Evolutionary conservation across 495 filamentous ascomycete species (phyloP), one percentile per base, ranked within the genome.

Genomic region (Aspergillus diversus): DNA sequence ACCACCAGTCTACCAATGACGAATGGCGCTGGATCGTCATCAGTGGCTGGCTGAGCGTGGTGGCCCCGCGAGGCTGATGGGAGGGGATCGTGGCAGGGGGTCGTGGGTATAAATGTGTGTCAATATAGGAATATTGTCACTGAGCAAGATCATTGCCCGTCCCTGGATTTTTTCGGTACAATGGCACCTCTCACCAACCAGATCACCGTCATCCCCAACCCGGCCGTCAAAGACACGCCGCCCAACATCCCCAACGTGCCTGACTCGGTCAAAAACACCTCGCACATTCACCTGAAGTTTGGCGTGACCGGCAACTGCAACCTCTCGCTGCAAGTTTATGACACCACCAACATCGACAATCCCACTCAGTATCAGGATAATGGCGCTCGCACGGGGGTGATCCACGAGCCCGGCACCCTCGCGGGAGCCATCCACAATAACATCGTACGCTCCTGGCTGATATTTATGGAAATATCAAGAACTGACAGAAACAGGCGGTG

Each of bases 141-240:
- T n/a, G 39, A 43, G 39, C 8, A 9, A 43, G 39, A 43, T 43
- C 15, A 43, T 43, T 43, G 39, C 39, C 39, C 39, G 15, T 43
- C 39, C 9, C 9, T 43, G 8, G 39, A 43, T 43, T 43, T 43
- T 3, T 3, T 43, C 3, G 1, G 8, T 43, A 43, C 8, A 43
- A 43, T 43, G 39, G 39, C 39, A 43, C 39, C 39, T 43, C 39
- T 43, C 15, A 43, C 39, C 39, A 43, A 43, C 39, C 39, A 43
- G 39, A 43, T 43, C 39, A 3, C 39, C 39, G 39, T 43, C 3
- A 43, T 43, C 39, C 39, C 39, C 9, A 43, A 43, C 15, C 39
- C 39, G 39, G 39, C 39, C 1, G 39, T 43, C 15, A 43, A 43
- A 43, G 39, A 43, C 39, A 43, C 39, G 9, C 39, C 39, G 39